Conservation (phyloP, 768 basidiomycete genomes). For the Russula virescens region DNA sequence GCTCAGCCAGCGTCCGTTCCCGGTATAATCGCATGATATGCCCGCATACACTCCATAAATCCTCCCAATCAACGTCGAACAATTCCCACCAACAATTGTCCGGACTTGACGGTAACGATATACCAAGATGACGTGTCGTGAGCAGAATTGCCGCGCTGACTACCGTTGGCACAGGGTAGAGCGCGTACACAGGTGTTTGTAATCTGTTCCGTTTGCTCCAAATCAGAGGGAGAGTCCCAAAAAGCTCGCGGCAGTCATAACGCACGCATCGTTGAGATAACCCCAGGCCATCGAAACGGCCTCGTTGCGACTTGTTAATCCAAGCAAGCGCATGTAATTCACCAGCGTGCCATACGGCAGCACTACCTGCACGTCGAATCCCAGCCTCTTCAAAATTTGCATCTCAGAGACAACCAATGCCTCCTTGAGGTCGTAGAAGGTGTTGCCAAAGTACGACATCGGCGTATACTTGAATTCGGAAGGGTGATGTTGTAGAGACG, state of each 20-base stretch:
- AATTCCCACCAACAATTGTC: slow-evolving; percentile 88
- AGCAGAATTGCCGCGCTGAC: slow-evolving; percentile 88
- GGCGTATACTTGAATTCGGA: slow-evolving; percentile 58
- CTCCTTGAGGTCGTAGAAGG: slow-evolving; percentile 94
- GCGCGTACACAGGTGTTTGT: slow-evolving; percentile 87
- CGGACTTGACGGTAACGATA: slow-evolving; percentile 66
- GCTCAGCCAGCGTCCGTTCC: slow-evolving; percentile 40
- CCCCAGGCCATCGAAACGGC: slow-evolving; percentile 86
- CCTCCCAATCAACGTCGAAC: slow-evolving; percentile 89
- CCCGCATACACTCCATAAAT: slow-evolving; percentile 82
- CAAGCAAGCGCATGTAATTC: slow-evolving; percentile 88
- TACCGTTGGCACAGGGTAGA: slow-evolving; percentile 85
- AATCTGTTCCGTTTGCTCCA: slow-evolving; percentile 58
- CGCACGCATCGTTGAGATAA: slow-evolving; percentile 92
- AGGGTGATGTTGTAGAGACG: slow-evolving; percentile 31
- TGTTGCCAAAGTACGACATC: slow-evolving; percentile 84
- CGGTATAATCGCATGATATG: slow-evolving; percentile 78
- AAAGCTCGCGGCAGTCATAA: slow-evolving; percentile 23
- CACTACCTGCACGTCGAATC: slow-evolving; percentile 91
- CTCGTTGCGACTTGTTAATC: slow-evolving; percentile 64
- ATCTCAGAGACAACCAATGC: slow-evolving; percentile 92
- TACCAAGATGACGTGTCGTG: slow-evolving; percentile 60
- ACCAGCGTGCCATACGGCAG: slow-evolving; percentile 92
- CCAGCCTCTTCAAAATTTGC: slow-evolving; percentile 94
- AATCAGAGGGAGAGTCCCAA: slow-evolving; percentile 2